Evolutionary conservation across 2,329 filamentous ascomycete genomes (phyloP), one percentile per base, ranked within the genome.

Genomic region (Colletotrichum sp.): DNA sequence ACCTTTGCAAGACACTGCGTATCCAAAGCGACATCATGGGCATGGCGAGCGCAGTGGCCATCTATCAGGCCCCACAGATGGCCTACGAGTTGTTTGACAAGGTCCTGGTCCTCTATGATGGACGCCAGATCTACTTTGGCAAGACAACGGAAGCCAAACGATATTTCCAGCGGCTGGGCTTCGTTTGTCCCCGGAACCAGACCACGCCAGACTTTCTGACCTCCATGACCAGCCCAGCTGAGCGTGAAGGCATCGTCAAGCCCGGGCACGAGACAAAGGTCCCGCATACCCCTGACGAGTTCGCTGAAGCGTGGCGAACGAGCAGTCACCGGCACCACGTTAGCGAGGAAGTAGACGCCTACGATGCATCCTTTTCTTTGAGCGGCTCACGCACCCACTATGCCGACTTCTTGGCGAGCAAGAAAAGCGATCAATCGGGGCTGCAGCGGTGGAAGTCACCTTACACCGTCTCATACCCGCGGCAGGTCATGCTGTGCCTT

Each of bases 121-220:
- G 93, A 4, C 90, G 90, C 68, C 92, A 93, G 78, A 92, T 94
- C 66, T 95, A 79, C 77, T 82, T 82, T 34, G 81, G 81, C 1
- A 68, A 69, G 3, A 78, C 79, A 0, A 69, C 78, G 1, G 16
- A 66, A 2, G 82, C 82, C 3, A 82, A 79, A 63, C 57, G 77
- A 10, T 83, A 82, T 21, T 83, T 83, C 32, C 48, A 77, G 18
- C 68, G 81, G 28, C 71, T 83, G 68, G 93, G 93, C 0, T 95
- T 94, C 76, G 86, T 90, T 13, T 93, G 83, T 32, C 85, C 86
- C 1, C 80, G 82, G 0, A 80, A 86, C 32, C 85, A 92, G 78
- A 95, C 93, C 0, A 95, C 93, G 1, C 92, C 93, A 1, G 94
- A 95, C 80, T 95, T 95, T 82, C 82, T 95, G 21, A 95, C 80